Evolutionary conservation across 768 basidiomycete genomes (phyloP).

Genomic region (Lentinus tigrinus): DNA sequence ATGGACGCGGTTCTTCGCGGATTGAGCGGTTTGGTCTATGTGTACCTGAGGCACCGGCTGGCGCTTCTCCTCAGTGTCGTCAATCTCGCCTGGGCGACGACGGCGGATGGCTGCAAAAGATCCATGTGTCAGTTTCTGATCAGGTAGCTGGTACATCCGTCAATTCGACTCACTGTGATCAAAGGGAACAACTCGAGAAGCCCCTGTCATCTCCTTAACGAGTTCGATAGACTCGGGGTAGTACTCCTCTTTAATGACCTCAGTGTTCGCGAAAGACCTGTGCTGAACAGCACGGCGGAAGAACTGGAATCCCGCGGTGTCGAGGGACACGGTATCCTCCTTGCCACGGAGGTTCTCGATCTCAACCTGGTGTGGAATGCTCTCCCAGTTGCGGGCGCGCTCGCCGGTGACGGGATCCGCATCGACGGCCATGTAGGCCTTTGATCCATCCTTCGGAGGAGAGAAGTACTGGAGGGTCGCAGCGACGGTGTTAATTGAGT

Average conservation of each 20-base stretch:
- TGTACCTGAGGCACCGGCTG: slow-evolving; percentile 44
- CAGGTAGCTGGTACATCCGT: not conserved
- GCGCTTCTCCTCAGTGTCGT: slow-evolving; percentile 38
- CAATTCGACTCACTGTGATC: slow-evolving; percentile 52
- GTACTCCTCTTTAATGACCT: slow-evolving; percentile 52
- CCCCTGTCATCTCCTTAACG: slow-evolving; percentile 59
- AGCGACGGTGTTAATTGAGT: slow-evolving; percentile 18
- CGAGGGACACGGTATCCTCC: slow-evolving; percentile 43
- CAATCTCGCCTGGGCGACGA: slow-evolving; percentile 34
- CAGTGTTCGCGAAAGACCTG: slow-evolving; percentile 48
- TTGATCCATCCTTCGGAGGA: slow-evolving; percentile 38
- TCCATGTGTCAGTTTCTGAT: no score
- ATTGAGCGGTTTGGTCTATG: slow-evolving; percentile 43
- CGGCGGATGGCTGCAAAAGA: slow-evolving; percentile 49
- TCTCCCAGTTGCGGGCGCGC: slow-evolving; percentile 34
- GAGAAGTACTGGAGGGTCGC: slow-evolving; percentile 38
- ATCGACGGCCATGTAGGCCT: slow-evolving; percentile 38
- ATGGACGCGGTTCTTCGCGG: slow-evolving; percentile 41
- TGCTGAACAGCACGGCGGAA: slow-evolving; percentile 40
- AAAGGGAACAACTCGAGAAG: slow-evolving; percentile 58
- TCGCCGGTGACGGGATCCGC: slow-evolving; percentile 31
- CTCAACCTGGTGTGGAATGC: slow-evolving; percentile 29
- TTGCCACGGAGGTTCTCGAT: slow-evolving; percentile 56
- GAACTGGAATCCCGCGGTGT: slow-evolving; percentile 53
- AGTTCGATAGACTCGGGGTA: slow-evolving; percentile 63